These are phyloP conservation scores for Rosa rugosa DNA, from an alignment of 306 rosid genomes.

Conservation along the genomic window DNA sequence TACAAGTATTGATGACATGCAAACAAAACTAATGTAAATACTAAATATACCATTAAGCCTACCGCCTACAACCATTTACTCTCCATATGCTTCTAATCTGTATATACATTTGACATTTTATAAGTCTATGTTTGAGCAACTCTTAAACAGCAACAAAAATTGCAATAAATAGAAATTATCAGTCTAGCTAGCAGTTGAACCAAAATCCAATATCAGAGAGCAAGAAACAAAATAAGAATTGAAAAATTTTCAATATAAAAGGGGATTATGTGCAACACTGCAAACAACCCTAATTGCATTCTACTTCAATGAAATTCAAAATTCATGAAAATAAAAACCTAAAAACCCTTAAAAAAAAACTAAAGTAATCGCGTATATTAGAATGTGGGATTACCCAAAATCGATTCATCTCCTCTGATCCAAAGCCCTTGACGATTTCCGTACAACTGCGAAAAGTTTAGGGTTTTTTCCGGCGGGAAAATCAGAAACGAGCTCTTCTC, in stretches of 20 bases:
- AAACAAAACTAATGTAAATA: background rate
- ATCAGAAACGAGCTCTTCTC: background rate
- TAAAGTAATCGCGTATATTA: background rate
- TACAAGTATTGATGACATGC: background rate
- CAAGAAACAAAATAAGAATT: background rate
- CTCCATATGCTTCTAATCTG: background rate
- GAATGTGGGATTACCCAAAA: background rate
- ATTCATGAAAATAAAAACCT: background rate
- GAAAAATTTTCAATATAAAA: no score
- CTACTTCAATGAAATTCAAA: background rate
- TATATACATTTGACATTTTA: no score
- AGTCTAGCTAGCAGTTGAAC: background rate
- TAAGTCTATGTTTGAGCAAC: background rate
- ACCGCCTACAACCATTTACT: background rate
- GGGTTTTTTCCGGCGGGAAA: background rate
- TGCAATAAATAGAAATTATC: background rate
- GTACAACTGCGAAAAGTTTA: background rate
- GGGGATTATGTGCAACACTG: no score
- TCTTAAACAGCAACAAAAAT: background rate
- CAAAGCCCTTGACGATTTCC: background rate
- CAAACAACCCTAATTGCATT: background rate
- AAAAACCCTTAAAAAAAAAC: background rate
- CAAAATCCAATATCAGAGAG: background rate
- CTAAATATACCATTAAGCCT: background rate
- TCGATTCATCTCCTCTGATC: background rate